Base-by-base conservation (phyloP, 1,139 yeast species). In the Debaryomyces udenii region DNA sequence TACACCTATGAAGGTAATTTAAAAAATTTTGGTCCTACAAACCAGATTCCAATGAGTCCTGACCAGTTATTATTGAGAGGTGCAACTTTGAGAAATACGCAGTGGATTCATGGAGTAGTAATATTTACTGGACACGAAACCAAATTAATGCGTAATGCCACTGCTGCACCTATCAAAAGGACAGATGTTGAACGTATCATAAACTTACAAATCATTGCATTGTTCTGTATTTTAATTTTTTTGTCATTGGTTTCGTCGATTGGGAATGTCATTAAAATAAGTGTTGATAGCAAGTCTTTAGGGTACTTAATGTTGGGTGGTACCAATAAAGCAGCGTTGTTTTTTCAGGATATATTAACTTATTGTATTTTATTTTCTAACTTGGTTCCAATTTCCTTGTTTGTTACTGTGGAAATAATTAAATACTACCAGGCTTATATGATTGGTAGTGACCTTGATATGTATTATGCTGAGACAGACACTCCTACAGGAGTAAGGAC, bases 71-170 rank as follows among this genome's bases (percentile, higher is more conserved):
- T 94, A 36, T 71, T 94, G 43, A 79, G 99, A 69, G 99, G 99
- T 46, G 99, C 99, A 9, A 89, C 95, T 4, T 73, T 94, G 49
- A 78, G 97, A 63, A 94, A 94, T 56, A 94, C 99, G 0, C 89
- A 84, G 37, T 94, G 97, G 97, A 81, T 94, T 35, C 90, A 89
- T 54, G 99, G 99, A 22, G 75, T 90, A 35, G 97, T 88, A 2
- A 81, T 93, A 1, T 94, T 93, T 60, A 94, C 99, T 0, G 99
- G 99, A 20, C 99, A 94, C 61, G 99, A 94, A 66, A 93, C 99
- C 0, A 94, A 94, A 58, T 75, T 94, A 50, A 93, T 94, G 99
- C 81, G 99, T 59, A 94, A 94, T 67, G 99, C 99, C 10, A 91
- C 98, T 2, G 97, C 99, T 3, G 85, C 99, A 1, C 99, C 99